Percentiles rank a stretch among this genome's conserved stretches.
Conservation (phyloP, 2,329 filamentous ascomycete species). For the Aspergillus fumigatiaffinis region DNA sequence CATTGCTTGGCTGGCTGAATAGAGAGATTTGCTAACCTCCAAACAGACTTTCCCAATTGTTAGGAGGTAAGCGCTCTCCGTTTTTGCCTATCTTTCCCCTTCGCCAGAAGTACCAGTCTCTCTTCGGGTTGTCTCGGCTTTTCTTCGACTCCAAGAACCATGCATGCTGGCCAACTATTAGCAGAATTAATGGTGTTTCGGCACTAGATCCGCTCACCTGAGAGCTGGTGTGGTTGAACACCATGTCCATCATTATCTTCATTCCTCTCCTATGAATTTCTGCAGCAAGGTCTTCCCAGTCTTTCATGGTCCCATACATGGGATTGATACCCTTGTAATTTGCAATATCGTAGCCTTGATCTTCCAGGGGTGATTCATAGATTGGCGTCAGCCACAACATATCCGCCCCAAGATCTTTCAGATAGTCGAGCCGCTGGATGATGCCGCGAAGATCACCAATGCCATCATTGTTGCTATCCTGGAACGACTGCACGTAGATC, state of each 20-base stretch:
- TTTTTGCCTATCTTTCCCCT: constrained; percentile 44
- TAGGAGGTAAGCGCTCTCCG: constrained; percentile 61
- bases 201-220: constrained; percentile 1
- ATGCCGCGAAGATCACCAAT: constrained; percentile 57
- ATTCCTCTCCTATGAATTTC: constrained; percentile 34
- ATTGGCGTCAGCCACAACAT: constrained; percentile 38
- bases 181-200: background rate
- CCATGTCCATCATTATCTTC: constrained; percentile 38
- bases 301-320: constrained; percentile 37
- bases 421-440: constrained; percentile 54
- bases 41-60: constrained; percentile 66
- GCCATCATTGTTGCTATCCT: constrained; percentile 55
- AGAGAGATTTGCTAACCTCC: background rate
- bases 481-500: constrained; percentile 60
- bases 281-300: constrained; percentile 36
- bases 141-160: constrained; percentile 57
- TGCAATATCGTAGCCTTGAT: constrained; percentile 40
- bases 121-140: constrained; percentile 47
- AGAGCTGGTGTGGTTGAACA: constrained; percentile 37
- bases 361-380: constrained; percentile 45
- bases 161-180: constrained; percentile 41
- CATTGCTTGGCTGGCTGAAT: background rate
- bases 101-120: constrained; percentile 57
- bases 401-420: constrained; percentile 45
- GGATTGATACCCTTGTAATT: constrained; percentile 39